These are phyloP conservation scores for Crithidia fasciculata DNA, from an alignment of 208 protist genomes.

Conservation along the genomic window DNA sequence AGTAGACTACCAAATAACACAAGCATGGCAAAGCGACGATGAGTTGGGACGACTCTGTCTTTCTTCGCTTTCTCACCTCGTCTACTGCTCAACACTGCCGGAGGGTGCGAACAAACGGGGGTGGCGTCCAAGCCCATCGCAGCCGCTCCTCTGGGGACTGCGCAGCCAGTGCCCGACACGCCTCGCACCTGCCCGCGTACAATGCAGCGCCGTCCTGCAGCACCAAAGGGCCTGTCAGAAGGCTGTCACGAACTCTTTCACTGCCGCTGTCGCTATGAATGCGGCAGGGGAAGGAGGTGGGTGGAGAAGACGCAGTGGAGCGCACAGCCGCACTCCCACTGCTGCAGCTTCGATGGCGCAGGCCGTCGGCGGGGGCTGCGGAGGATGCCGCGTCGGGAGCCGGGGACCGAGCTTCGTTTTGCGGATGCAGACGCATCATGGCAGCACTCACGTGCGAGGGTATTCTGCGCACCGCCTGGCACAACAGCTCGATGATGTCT, in stretches of 20 bases:
- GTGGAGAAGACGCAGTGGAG: not conserved
- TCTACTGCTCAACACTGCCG: not conserved
- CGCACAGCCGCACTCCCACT: not conserved
- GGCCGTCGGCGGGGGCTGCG: not conserved
- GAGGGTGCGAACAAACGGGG: not conserved
- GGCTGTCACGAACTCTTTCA: not conserved
- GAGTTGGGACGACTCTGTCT: not conserved
- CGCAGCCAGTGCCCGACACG: slow-evolving; percentile 16
- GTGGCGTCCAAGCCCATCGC: slow-evolving; percentile 8
- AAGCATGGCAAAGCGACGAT: not conserved
- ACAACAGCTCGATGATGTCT: slow-evolving; percentile 41
- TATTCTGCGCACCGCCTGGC: slow-evolving; percentile 22
- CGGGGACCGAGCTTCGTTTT: not conserved
- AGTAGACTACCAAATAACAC: not conserved
- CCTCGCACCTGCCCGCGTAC: slow-evolving; percentile 5
- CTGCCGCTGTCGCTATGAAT: slow-evolving; percentile 2
- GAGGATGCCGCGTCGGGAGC: not conserved
- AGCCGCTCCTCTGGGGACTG: slow-evolving; percentile 12
- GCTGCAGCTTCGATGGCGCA: not conserved
- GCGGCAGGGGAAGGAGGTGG: slow-evolving; percentile 9
- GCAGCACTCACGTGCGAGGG: slow-evolving; percentile 15
- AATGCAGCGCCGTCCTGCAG: not conserved
- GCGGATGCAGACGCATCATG: not conserved
- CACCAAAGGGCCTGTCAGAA: not conserved
- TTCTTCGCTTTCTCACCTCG: not conserved